These are phyloP conservation scores for Inga laurina DNA, from an alignment of 306 rosid species.

Conservation along the genomic window DNA sequence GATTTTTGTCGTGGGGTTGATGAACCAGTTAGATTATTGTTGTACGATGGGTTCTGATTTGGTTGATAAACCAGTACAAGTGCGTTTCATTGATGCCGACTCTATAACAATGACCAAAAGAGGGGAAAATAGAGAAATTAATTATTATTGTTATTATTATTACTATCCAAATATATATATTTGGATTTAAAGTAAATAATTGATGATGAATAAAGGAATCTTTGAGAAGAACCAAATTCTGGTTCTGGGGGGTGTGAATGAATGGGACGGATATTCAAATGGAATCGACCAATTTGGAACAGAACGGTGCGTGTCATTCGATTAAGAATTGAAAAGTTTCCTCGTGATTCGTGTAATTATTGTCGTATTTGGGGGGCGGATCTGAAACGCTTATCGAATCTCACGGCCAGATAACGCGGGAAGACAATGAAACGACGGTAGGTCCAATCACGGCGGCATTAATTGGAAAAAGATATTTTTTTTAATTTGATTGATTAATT, in stretches of 20 bases:
- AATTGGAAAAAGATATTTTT: too few species aligned
- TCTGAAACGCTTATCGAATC: constrained; percentile 24
- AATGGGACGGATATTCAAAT: not conserved
- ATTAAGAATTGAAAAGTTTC: not conserved
- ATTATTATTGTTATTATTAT: too few species aligned
- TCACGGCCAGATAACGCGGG: constrained; percentile 18
- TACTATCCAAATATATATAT: not conserved
- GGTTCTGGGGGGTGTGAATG: not conserved
- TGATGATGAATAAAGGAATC: not conserved
- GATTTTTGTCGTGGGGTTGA: not conserved
- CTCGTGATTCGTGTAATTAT: constrained; percentile 38
- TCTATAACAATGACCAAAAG: too few species aligned
- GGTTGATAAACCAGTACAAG: not conserved
- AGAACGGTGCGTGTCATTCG: not conserved
- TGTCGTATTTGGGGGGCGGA: constrained; percentile 30
- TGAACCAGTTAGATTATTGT: constrained; percentile 18
- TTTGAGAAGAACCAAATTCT: not conserved
- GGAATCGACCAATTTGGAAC: not conserved
- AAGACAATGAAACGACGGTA: not conserved
- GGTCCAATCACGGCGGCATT: constrained; percentile 11
- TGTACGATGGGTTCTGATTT: not conserved
- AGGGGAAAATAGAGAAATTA: too few species aligned
- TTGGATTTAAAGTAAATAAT: too few species aligned
- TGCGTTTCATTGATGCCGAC: not conserved
- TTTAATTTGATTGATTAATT: too few species aligned